phyloP scores from a whole-genome alignment of 2,329 filamentous ascomycete genomes.

The Diaporthe ilicicola region DNA sequence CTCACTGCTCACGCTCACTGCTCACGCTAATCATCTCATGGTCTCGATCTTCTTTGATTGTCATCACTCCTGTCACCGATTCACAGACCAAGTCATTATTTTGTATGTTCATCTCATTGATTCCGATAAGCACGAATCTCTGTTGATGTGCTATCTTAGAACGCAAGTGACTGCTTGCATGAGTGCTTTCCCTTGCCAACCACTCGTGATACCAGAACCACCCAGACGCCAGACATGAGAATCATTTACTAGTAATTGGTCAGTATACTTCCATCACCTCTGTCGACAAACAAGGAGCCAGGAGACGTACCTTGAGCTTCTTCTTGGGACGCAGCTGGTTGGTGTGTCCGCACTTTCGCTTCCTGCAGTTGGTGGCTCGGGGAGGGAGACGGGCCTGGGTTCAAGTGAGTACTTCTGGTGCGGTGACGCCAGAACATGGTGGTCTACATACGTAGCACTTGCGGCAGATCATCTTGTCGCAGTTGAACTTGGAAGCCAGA shows the following conservation, averaged over 20 bases:
- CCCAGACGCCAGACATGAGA: conserved; percentile 51
- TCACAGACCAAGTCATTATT: neutral
- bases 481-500: conserved; percentile 99
- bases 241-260: conserved; percentile 76
- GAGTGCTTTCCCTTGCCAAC: conserved; percentile 39
- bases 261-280: neutral
- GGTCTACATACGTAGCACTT: conserved; percentile 92
- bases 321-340: conserved; percentile 99
- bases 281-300: neutral
- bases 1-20: too few relatives aligned
- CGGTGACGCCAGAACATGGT: neutral
- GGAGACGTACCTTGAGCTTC: conserved; percentile 65
- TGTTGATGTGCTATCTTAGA: conserved; percentile 26
- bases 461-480: conserved; percentile 99
- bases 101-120: conserved; percentile 25
- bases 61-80: neutral
- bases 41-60: neutral
- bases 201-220: conserved; percentile 40
- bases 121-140: conserved; percentile 29
- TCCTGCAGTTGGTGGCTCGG: conserved; percentile 99
- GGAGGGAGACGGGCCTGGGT: conserved; percentile 83
- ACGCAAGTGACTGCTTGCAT: conserved; percentile 23
- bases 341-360: conserved; percentile 99
- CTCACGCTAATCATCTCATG: too few relatives aligned
- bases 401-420: conserved; percentile 36